Percentiles rank a stretch among this genome's conserved stretches.
Evolutionary conservation across 208 protist genomes (phyloP).

Genomic region (Porcisia hertigi): DNA sequence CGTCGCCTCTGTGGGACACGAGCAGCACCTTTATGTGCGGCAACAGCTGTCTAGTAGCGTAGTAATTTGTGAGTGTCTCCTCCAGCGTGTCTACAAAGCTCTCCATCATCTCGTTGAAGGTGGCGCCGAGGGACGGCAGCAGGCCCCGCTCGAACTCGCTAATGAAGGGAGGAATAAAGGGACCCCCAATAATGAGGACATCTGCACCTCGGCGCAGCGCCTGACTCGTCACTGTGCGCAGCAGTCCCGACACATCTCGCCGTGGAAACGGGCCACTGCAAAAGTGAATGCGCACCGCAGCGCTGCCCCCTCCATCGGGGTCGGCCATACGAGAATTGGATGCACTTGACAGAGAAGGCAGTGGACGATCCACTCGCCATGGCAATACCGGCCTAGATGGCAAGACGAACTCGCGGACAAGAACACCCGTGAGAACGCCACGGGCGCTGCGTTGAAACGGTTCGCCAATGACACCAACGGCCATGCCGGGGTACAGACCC

Average conservation of each 20-base stretch:
- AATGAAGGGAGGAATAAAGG: constrained; percentile 64
- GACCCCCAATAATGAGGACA: constrained; percentile 83
- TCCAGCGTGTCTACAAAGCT: constrained; percentile 66
- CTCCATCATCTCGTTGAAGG: constrained; percentile 74
- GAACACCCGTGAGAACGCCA: constrained; percentile 74
- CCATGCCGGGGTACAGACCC: constrained; percentile 84
- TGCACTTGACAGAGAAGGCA: constrained; percentile 7
- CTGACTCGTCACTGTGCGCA: constrained; percentile 49
- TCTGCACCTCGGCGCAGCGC: constrained; percentile 76
- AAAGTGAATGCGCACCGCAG: constrained; percentile 73
- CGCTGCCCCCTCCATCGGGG: not conserved
- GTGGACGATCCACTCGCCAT: constrained; percentile 56
- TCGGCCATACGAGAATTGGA: not conserved
- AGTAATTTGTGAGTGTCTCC: constrained; percentile 64
- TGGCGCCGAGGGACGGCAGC: constrained; percentile 39
- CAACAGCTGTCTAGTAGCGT: constrained; percentile 32
- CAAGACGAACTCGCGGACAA: constrained; percentile 70
- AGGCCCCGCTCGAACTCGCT: constrained; percentile 62
- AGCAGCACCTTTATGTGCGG: constrained; percentile 73
- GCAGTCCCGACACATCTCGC: constrained; percentile 52
- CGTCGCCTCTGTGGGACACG: constrained; percentile 73
- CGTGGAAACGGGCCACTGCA: constrained; percentile 86
- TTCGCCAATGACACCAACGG: constrained; percentile 80
- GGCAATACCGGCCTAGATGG: constrained; percentile 63
- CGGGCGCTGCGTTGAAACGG: constrained; percentile 69